A percentile compares a stretch with the other conserved stretches of the same genome.
These are phyloP conservation scores for Syzygium malaccense DNA, from an alignment of 441 rosid genomes.

Conservation along the genomic window DNA sequence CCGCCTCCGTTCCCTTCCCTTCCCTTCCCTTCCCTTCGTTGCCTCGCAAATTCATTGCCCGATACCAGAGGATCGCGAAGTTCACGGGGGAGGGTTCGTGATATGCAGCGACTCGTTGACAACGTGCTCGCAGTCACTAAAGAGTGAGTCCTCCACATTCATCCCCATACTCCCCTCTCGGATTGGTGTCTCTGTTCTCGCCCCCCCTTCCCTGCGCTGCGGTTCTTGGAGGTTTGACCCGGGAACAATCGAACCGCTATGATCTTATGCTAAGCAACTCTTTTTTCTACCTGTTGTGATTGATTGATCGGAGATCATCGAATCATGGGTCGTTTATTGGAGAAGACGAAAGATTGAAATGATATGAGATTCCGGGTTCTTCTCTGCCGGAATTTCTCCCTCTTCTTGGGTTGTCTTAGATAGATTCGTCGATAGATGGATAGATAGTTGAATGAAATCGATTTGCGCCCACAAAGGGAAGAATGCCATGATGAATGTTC, in stretches of 20 bases:
- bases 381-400: background rate
- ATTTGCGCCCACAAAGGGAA: background rate
- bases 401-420: background rate
- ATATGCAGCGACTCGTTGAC: conserved; percentile 77
- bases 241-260: background rate
- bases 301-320: background rate
- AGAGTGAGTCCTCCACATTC: conserved; percentile 45
- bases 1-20: background rate
- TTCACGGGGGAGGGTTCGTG: background rate
- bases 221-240: background rate
- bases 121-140: conserved; percentile 67
- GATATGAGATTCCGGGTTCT: background rate
- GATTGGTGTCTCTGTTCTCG: background rate
- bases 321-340: background rate
- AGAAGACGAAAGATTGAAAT: background rate
- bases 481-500: background rate
- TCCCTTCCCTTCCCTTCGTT: background rate
- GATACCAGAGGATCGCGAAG: background rate
- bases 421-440: background rate
- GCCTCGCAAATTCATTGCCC: background rate
- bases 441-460: background rate
- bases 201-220: background rate
- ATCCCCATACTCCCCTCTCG: background rate
- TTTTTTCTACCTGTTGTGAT: too few relatives aligned
- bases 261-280: too few relatives aligned